phyloP scores from a whole-genome alignment of 2,329 filamentous ascomycete species.

The Exophiala mesophila region DNA sequence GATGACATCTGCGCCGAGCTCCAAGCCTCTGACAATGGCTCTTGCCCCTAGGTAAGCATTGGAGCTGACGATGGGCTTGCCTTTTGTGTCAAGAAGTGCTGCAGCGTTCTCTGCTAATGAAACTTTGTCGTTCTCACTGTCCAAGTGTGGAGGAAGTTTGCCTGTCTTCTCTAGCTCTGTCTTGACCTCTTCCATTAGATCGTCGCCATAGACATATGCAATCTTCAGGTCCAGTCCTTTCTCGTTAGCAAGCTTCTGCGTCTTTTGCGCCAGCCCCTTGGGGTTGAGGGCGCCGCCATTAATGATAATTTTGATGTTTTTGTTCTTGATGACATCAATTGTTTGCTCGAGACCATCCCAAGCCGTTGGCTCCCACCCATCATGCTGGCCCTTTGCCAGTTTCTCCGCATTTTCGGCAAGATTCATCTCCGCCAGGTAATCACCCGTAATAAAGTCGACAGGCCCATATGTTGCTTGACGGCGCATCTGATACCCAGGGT shows the following conservation, averaged over 20 bases:
- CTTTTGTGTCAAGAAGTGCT: conserved; percentile 34
- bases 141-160: conserved; percentile 38
- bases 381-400: conserved; percentile 37
- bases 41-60: conserved; percentile 52
- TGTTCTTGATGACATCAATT: conserved; percentile 43
- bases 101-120: conserved; percentile 34
- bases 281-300: conserved; percentile 57
- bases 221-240: conserved; percentile 38
- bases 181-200: conserved; percentile 36
- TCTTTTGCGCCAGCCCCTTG: conserved; percentile 45
- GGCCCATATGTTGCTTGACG: conserved; percentile 34
- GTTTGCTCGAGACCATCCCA: conserved; percentile 47
- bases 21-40: conserved; percentile 41
- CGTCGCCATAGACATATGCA: conserved; percentile 44
- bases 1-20: conserved; percentile 38
- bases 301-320: conserved; percentile 51
- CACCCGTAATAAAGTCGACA: conserved; percentile 51
- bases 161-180: conserved; percentile 31
- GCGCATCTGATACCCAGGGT: conserved; percentile 35
- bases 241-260: conserved; percentile 30
- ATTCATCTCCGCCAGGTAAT: conserved; percentile 47
- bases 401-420: conserved; percentile 44
- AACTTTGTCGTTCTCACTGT: conserved; percentile 37
- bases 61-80: conserved; percentile 41
- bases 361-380: conserved; percentile 44